A percentile compares a stretch with the other conserved stretches of the same genome.
Conservation (phyloP, 106 monocot genomes). For the Dioscorea zingiberensis region DNA sequence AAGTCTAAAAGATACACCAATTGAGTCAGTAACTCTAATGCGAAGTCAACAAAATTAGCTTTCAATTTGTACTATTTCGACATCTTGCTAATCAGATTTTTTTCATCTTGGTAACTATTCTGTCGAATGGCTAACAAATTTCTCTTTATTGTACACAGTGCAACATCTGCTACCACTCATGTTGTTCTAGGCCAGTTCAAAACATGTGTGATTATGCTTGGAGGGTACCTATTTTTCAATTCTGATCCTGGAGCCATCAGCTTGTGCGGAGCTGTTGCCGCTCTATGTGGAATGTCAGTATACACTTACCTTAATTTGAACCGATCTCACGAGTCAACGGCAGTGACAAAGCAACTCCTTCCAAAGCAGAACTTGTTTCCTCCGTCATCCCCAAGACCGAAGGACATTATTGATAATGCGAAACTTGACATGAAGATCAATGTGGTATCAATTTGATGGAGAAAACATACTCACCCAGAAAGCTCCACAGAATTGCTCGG, state of each 20-base stretch:
- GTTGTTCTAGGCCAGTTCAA: conserved; percentile 98
- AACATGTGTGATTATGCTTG: conserved; percentile 88
- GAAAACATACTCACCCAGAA: no score
- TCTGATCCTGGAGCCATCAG: conserved; percentile 74
- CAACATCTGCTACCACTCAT: conserved; percentile 88
- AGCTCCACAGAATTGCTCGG: no score
- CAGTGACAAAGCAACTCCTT: conserved; percentile 20
- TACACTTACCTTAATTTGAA: conserved; percentile 77
- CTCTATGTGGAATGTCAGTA: conserved; percentile 74
- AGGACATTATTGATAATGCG: conserved; percentile 7
- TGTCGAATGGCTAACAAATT: not conserved
- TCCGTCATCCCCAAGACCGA: conserved; percentile 20
- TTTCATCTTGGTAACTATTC: not conserved
- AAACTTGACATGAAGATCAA: not conserved
- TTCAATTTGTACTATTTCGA: no score
- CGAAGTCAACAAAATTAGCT: no score
- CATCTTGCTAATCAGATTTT: no score
- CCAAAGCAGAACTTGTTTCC: conserved; percentile 20
- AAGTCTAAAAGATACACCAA: no score
- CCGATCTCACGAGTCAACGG: conserved; percentile 22
- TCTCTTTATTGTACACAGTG: conserved; percentile 32
- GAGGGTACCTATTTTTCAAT: conserved; percentile 69
- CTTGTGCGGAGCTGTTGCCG: conserved; percentile 62
- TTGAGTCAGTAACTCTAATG: no score
- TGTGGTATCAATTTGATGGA: conserved; percentile 3